phyloP scores from a whole-genome alignment of 805 yeast species.

The Candida dendrica region DNA sequence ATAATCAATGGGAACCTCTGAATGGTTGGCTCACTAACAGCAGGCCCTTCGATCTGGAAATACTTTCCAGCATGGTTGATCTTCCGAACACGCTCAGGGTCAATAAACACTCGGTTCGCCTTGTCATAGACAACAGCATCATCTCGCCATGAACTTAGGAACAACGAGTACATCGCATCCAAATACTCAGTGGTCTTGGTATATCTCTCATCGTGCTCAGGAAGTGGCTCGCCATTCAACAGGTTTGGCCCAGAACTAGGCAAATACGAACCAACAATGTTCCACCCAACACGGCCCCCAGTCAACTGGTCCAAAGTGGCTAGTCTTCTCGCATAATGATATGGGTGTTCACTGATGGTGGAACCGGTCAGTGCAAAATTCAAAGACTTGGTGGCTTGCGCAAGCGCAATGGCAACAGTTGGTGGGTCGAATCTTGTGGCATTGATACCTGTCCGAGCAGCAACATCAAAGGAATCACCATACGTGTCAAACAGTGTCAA shows the following conservation, averaged over 20 bases:
- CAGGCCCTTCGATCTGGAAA: conserved; percentile 32
- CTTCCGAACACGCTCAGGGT: conserved; percentile 27
- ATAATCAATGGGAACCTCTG: conserved; percentile 35
- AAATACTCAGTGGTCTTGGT: conserved; percentile 31
- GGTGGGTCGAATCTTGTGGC: conserved; percentile 26
- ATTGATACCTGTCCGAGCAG: conserved; percentile 10
- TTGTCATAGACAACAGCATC: conserved; percentile 23
- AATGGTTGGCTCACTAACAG: conserved; percentile 31
- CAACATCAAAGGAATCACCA: conserved; percentile 18
- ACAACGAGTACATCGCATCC: conserved; percentile 29
- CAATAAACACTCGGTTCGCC: conserved; percentile 21
- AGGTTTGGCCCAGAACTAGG: conserved; percentile 33
- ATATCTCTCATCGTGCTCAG: conserved; percentile 34
- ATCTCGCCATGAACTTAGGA: conserved; percentile 34
- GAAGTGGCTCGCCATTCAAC: conserved; percentile 25
- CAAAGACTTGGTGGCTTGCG: conserved; percentile 30
- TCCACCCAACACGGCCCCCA: conserved; percentile 37
- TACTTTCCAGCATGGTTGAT: conserved; percentile 30
- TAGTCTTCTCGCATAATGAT: conserved; percentile 30
- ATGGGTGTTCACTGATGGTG: conserved; percentile 36
- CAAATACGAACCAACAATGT: conserved; percentile 33
- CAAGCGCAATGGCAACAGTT: conserved; percentile 26
- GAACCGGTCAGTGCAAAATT: conserved; percentile 32
- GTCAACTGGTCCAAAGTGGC: conserved; percentile 35
- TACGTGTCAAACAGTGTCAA: conserved; percentile 30